Evolutionary conservation across 1,139 yeast species (phyloP).

Genomic region (Zygosaccharomyces pseudobailii): DNA sequence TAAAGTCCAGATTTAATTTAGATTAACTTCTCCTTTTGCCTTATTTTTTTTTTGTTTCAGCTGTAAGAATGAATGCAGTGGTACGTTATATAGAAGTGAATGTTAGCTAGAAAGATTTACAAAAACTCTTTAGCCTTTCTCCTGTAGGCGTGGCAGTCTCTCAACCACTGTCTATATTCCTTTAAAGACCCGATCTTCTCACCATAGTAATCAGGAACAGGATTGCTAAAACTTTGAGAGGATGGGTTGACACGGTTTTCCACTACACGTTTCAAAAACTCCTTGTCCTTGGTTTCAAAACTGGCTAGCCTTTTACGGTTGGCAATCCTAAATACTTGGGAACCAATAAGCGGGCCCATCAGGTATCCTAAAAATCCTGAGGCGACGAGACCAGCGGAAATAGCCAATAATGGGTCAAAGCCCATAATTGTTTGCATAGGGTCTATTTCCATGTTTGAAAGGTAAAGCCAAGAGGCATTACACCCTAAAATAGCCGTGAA

Average conservation of each 20-base stretch:
- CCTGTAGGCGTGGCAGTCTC: slow-evolving; percentile 88
- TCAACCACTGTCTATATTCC: slow-evolving; percentile 90
- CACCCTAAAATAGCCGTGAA: slow-evolving; percentile 67
- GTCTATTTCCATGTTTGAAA: slow-evolving; percentile 78
- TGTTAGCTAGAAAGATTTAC: slow-evolving; percentile 29
- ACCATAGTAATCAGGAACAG: slow-evolving; percentile 97
- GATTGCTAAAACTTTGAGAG: slow-evolving; percentile 87
- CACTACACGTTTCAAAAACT: slow-evolving; percentile 68
- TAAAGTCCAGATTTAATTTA: slow-evolving; percentile 14
- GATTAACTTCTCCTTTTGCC: background rate
- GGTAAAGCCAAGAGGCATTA: slow-evolving; percentile 64
- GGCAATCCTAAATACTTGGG: slow-evolving; percentile 54
- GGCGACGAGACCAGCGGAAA: slow-evolving; percentile 58
- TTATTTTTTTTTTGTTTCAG: background rate
- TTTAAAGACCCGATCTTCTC: slow-evolving; percentile 85
- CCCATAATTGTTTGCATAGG: slow-evolving; percentile 81
- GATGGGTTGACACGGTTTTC: slow-evolving; percentile 87
- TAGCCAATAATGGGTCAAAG: slow-evolving; percentile 76
- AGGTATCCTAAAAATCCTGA: slow-evolving; percentile 78
- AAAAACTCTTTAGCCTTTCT: slow-evolving; percentile 81
- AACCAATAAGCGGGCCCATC: slow-evolving; percentile 80
- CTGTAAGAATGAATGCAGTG: background rate
- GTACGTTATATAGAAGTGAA: slow-evolving; percentile 1
- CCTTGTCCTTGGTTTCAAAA: slow-evolving; percentile 60
- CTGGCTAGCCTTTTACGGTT: slow-evolving; percentile 45